Evolutionary conservation across 208 protist genomes (phyloP), one percentile per base, ranked within the genome.

Genomic region (Leishmania tropica): DNA sequence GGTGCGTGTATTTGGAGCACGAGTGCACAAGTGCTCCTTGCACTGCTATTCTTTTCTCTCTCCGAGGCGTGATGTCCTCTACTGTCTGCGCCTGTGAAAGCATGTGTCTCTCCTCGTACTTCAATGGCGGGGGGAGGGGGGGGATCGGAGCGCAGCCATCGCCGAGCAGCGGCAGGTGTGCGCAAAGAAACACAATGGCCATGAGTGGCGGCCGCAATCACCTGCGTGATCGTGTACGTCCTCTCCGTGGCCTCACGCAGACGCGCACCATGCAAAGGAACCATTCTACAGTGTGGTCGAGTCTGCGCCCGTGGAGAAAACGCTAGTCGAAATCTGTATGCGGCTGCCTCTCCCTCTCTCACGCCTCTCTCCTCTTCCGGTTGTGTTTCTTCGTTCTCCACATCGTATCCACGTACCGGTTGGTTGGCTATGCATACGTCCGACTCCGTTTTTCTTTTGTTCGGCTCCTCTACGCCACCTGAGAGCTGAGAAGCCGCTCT

Each of bases 41-140:
- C n/a, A 2, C 60, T 40, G n/a, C 28, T 51, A 47, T 47, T 71
- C 28, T 82, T 68, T 82, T 82, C 78, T 68, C 17, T 24, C 53
- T 71, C 21, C 48, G 37, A 56, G 40, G 28, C 51, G 54, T 58
- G 28, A 74, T 84, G 56, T 77, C 31, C 31, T 53, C 60, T 8
- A 19, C 51, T 21, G 51, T 67, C 13, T 67, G 60, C 31, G n/a
- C 37, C 60, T 67, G 60, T 37, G 60, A 13, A 37, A 67, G 11
- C 60, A n/a, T 40, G 60, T 40, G 60, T 37, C 8, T 62, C 24
- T 62, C n/a, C 60, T 40, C n/a, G 60, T 19, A 67, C 60, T 37
- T 15, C 24, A 24, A 37, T 19, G 13, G 24, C 40, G n/a, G 60
- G 37, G n/a, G n/a, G n/a, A n/a, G n/a, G n/a, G n/a, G n/a, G n/a